Conservation (phyloP, 306 rosid species). For the Lablab purpureus region DNA sequence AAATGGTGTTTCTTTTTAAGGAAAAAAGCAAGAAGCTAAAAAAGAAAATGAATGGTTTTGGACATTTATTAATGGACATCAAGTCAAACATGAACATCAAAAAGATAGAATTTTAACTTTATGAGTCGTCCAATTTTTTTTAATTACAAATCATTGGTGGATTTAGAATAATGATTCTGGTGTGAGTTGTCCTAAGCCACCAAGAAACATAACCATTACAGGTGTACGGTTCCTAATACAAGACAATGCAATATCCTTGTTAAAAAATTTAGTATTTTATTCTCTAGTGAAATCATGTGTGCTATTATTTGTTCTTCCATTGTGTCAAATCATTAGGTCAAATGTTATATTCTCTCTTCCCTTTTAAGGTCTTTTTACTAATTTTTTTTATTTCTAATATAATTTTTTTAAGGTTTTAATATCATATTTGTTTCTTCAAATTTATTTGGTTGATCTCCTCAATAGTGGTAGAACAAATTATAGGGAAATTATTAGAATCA, state of each 20-base stretch:
- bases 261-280: background rate
- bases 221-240: background rate
- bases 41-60: background rate
- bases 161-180: constrained; percentile 3
- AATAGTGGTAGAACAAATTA: no score
- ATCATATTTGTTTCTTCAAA: no score
- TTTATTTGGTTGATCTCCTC: no score
- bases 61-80: background rate
- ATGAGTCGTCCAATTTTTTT: constrained; percentile 46
- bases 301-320: background rate
- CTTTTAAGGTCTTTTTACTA: no score
- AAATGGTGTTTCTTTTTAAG: no score
- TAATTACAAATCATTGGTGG: constrained; percentile 14
- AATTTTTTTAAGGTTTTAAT: no score
- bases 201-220: background rate
- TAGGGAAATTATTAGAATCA: no score
- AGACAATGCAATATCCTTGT: background rate
- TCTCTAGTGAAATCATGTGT: background rate
- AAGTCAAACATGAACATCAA: constrained; percentile 34
- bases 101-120: constrained; percentile 21
- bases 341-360: background rate
- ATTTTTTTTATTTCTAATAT: no score
- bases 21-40: background rate
- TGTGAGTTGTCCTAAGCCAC: background rate
- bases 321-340: background rate